Conservation (phyloP, 768 basidiomycete species). For the Serendipita sp. region DNA sequence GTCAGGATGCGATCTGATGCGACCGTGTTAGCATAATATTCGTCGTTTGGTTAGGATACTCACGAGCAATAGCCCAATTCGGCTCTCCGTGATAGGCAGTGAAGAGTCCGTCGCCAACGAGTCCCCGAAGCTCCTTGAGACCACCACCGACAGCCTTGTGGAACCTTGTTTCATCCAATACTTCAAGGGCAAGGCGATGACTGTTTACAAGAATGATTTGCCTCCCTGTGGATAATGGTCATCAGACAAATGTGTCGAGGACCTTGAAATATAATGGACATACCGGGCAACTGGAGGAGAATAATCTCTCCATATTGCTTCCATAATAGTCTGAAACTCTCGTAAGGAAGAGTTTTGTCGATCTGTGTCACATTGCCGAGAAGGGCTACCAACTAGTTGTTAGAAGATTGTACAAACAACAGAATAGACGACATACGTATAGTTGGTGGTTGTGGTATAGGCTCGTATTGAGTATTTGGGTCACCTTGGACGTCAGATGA, state of each 20-base stretch:
- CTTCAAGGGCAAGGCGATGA: slow-evolving; percentile 26
- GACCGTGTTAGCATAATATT: slow-evolving; percentile 13
- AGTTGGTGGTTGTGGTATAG: slow-evolving; percentile 28
- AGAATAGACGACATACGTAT: slow-evolving; percentile 14
- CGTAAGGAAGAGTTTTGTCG: slow-evolving; percentile 12
- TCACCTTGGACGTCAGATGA: neutral
- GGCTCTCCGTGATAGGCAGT: slow-evolving; percentile 28
- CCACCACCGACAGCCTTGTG: slow-evolving; percentile 23
- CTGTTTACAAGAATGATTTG: slow-evolving; percentile 19
- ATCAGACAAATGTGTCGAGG: too few relatives aligned
- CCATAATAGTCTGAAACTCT: slow-evolving; percentile 17
- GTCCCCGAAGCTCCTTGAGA: slow-evolving; percentile 22
- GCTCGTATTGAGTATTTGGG: slow-evolving; percentile 10
- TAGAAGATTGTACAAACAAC: neutral
- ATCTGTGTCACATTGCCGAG: slow-evolving; percentile 22
- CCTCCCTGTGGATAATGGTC: slow-evolving; percentile 13
- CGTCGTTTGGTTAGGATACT: slow-evolving; percentile 8
- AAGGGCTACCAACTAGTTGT: slow-evolving; percentile 14
- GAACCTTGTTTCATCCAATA: slow-evolving; percentile 28
- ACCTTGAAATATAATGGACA: slow-evolving; percentile 4
- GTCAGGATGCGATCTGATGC: slow-evolving; percentile 22
- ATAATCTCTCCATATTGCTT: slow-evolving; percentile 28
- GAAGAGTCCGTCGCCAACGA: slow-evolving; percentile 28
- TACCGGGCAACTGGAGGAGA: slow-evolving; percentile 23
- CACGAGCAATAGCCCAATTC: slow-evolving; percentile 34